phyloP scores from a whole-genome alignment of 495 filamentous ascomycete genomes.

The Penicillium ochrochloron region DNA sequence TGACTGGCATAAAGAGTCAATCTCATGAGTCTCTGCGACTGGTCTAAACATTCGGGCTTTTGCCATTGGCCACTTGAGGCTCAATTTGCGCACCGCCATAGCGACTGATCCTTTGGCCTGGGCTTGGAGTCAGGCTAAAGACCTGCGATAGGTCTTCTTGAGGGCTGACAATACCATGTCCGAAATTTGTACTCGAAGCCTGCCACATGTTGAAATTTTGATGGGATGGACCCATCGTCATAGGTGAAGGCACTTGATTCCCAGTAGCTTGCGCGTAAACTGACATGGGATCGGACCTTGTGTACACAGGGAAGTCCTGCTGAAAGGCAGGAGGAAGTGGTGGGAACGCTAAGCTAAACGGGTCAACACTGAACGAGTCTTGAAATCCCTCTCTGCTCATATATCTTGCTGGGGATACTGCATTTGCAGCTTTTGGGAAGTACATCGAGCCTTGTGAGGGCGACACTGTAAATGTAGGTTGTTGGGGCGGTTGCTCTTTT shows the following conservation, averaged over 20 bases:
- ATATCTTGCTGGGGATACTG: not conserved
- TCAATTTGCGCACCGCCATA: conserved; percentile 13
- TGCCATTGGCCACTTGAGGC: not conserved
- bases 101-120: conserved; percentile 24
- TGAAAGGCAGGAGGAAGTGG: conserved; percentile 41
- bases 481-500: conserved; percentile 11
- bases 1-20: not conserved
- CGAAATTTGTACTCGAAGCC: not conserved
- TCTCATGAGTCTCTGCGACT: not conserved
- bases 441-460: not conserved
- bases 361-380: conserved; percentile 22
- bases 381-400: conserved; percentile 14
- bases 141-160: conserved; percentile 12
- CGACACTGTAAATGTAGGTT: not conserved
- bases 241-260: not conserved
- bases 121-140: conserved; percentile 15
- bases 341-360: conserved; percentile 41
- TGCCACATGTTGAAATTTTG: conserved; percentile 15
- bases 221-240: conserved; percentile 5
- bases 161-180: conserved; percentile 5
- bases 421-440: not conserved
- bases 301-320: conserved; percentile 24
- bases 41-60: not conserved
- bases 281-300: conserved; percentile 11
- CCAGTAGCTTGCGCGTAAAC: conserved; percentile 1